Base-by-base conservation (phyloP, 2,329 filamentous ascomycete genomes). In the Neoascochyta sp. region DNA sequence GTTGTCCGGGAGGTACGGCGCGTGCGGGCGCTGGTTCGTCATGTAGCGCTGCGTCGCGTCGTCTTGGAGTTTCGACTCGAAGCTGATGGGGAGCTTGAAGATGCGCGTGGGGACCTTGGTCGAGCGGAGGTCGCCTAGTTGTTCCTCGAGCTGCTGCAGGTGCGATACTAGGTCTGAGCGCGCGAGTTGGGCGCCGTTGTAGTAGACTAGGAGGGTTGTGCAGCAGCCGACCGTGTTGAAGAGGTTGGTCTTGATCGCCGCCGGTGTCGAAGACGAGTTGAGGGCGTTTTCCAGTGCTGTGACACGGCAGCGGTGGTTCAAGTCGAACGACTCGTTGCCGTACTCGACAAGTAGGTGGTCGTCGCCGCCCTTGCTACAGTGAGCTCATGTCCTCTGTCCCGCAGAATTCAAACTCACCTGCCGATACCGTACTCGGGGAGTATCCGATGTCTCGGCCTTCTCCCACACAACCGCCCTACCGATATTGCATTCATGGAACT, bases 1-100 rank as follows among this genome's bases (percentile, higher is more conserved):
- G 31, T 81, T 81, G 42, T 76, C 74, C 0, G 79, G 79, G 0
- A 82, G 64, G 48, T 79, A 83, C 0, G 75, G 70, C 0, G 79
- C 79, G 27, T 77, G 70, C 1, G 73, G 68, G 5, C 79, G 69
- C 39, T 80, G 76, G 1, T 76, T 81, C 14, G 74, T 73, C 50
- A 73, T 73, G 54, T 83, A 83, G 3, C 78, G 68, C 24, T 74
- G 62, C 1, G 78, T 69, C 0, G 78, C 77, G 18, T 74, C 69
- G 12, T 67, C 51, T 38, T 68, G 65, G 10, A 62, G 58, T 34
- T 62, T 62, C 22, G 57, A 63, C 22, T 67, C 60, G 44, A 68
- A 69, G 8, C 61, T 62, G 16, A 69, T 54, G 0, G 66, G 66
- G 2, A 69, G 60, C 22, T 51, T 62, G 55, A 69, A 67, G 13